Evolutionary conservation across 352 stramenopile genomes (phyloP).

Genomic region (Phytophthora europaea): DNA sequence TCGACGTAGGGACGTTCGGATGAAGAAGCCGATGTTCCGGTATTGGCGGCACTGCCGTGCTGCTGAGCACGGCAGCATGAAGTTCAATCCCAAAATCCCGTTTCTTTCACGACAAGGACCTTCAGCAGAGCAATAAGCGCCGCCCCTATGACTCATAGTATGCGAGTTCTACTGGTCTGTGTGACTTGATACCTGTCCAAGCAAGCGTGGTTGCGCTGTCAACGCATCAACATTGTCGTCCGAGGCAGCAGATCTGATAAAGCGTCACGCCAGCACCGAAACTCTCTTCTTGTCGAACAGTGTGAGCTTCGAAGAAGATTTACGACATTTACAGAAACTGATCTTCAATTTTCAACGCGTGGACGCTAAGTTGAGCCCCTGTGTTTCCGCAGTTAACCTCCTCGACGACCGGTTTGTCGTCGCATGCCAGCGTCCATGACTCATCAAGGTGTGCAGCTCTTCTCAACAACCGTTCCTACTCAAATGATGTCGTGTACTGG

Average conservation of each 20-base stretch:
- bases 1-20: too few relatives aligned
- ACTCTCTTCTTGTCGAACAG: not conserved
- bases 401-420: not conserved
- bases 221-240: not conserved
- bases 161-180: not conserved
- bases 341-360: not conserved
- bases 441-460: conserved; percentile 1
- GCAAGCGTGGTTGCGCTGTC: not conserved
- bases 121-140: too few relatives aligned
- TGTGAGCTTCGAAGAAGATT: not conserved
- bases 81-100: too few relatives aligned
- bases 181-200: not conserved
- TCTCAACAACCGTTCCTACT: not conserved
- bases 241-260: not conserved
- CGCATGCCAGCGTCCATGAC: not conserved
- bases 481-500: not conserved
- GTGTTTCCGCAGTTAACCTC: not conserved
- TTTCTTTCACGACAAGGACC: too few relatives aligned
- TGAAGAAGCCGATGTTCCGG: too few relatives aligned
- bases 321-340: not conserved
- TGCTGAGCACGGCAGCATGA: too few relatives aligned
- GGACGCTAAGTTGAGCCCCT: not conserved
- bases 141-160: too few relatives aligned
- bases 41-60: too few relatives aligned
- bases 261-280: not conserved